Evolutionary conservation across 768 basidiomycete species (phyloP), one percentile per base, ranked within the genome.

Genomic region (Amanita polypyramis): DNA sequence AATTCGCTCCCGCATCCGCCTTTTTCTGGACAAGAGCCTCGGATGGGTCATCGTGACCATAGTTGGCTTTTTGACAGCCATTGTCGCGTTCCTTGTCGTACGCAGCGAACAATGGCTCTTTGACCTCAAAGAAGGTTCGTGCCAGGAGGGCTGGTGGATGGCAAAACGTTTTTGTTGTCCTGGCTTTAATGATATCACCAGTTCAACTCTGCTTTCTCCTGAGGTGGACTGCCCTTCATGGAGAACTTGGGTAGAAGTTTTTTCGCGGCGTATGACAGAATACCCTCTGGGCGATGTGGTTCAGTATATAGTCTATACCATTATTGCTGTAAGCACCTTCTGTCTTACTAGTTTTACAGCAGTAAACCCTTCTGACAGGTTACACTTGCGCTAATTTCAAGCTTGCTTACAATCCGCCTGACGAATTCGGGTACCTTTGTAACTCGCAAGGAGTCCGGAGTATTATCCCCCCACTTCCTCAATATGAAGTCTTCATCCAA

Each of bases 121-220:
- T 57, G 91, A 95, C 63, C 60, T 84, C 47, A 98, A 98, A 65
- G 87, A 91, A 43, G 96, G 96, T 0, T 89, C 87, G 60, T 99
- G 95, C 62, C 56, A 57, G 2, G 62, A 64, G 0, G 70, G 70
- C 1, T 85, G 85, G 81, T 83, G 75, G 68, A 83, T 76, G 55
- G 79, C 90, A 0, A 81, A 76, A 54, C 70, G 81, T 2, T 90
- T 91, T 63, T 99, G 95, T 61, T 97, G 93, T 61, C 76, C 80
- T 11, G 52, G 52, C 21, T 30, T 62, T 9, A 58, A 55, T 23
- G 64, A 62, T 20, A 43, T 17, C 42, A 12, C 39, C 33, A 33
- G 27, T 45, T 34, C 27, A 43, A 5, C 19, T 29, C 19, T 15
- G 9, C 11, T 15, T 39, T 19, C 51, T 12, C 6, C 55, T 5